phyloP scores from a whole-genome alignment of 2,329 filamentous ascomycete species.

The Xylariaceae sp. region DNA sequence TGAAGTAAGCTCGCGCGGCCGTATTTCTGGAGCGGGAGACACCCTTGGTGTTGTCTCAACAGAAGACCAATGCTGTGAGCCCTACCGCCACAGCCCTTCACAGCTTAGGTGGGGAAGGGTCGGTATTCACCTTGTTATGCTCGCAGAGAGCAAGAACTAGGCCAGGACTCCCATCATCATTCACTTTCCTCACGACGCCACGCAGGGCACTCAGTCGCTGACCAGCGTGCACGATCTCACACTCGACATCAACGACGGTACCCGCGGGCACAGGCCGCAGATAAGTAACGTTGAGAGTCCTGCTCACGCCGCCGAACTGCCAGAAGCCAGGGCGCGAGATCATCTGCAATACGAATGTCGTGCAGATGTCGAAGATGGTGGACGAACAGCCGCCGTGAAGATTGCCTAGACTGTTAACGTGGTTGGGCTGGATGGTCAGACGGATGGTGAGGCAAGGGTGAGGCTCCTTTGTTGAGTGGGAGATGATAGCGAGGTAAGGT shows the following conservation, averaged over 20 bases:
- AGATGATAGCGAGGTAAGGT: slow-evolving; percentile 39
- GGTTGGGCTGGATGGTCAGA: slow-evolving; percentile 45
- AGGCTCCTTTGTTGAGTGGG: slow-evolving; percentile 31
- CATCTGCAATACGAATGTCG: slow-evolving; percentile 54
- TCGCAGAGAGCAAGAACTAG: slow-evolving; percentile 46
- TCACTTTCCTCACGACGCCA: slow-evolving; percentile 42
- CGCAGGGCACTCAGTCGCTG: slow-evolving; percentile 41
- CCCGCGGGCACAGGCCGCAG: slow-evolving; percentile 57
- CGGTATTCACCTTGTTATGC: slow-evolving; percentile 52
- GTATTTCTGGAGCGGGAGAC: slow-evolving; percentile 32
- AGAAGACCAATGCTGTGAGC: no score
- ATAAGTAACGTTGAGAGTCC: slow-evolving; percentile 65
- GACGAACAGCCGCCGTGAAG: slow-evolving; percentile 62
- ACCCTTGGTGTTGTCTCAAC: slow-evolving; percentile 25
- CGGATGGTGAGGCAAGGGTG: slow-evolving; percentile 42
- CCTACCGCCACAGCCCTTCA: no score
- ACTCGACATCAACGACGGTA: slow-evolving; percentile 39
- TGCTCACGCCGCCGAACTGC: slow-evolving; percentile 58
- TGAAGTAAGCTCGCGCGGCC: slow-evolving; percentile 53
- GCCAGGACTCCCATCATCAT: slow-evolving; percentile 32
- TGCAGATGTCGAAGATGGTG: slow-evolving; percentile 64
- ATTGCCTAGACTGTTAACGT: slow-evolving; percentile 52
- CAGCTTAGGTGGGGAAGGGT: slow-evolving; percentile 32
- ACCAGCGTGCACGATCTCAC: slow-evolving; percentile 46
- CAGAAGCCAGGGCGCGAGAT: slow-evolving; percentile 58